Evolutionary conservation across 1,284 basidiomycete species (phyloP).

Genomic region (Anthracocystis walkeri): DNA sequence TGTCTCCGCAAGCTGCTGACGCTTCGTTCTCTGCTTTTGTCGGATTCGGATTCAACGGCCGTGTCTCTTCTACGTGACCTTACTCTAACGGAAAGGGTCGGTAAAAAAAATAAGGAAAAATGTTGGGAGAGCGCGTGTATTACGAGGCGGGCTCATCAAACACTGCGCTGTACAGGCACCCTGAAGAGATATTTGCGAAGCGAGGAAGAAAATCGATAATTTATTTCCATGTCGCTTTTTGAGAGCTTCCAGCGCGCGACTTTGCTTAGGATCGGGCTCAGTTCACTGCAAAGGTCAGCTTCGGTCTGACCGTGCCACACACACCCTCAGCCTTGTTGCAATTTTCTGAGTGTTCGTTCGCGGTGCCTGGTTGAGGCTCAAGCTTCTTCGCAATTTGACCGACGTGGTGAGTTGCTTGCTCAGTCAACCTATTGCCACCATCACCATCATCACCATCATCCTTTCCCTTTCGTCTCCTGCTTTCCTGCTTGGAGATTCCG

Average conservation of each 20-base stretch:
- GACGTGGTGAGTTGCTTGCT: not conserved
- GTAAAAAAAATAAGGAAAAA: not conserved
- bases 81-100: no score
- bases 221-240: slow-evolving; percentile 6
- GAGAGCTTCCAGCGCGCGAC: slow-evolving; percentile 1
- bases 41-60: slow-evolving; percentile 42
- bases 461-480: slow-evolving; percentile 9
- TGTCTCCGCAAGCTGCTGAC: slow-evolving; percentile 17
- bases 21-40: slow-evolving; percentile 9
- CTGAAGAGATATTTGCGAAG: not conserved
- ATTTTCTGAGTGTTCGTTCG: not conserved
- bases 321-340: not conserved
- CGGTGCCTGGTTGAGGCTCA: not conserved
- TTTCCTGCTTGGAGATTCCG: slow-evolving; percentile 20
- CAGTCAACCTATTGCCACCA: slow-evolving; percentile 3
- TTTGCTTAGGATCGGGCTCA: slow-evolving; percentile 10
- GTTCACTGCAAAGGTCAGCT: not conserved
- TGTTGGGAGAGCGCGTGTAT: slow-evolving; percentile 13
- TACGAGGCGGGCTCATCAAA: no score
- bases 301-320: slow-evolving; percentile 6
- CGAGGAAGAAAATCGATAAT: slow-evolving; percentile 17
- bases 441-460: slow-evolving; percentile 11
- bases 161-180: not conserved
- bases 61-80: not conserved
- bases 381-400: slow-evolving; percentile 19